Conservation (phyloP, 139 green algal genomes). For the Microglena sp. region DNA sequence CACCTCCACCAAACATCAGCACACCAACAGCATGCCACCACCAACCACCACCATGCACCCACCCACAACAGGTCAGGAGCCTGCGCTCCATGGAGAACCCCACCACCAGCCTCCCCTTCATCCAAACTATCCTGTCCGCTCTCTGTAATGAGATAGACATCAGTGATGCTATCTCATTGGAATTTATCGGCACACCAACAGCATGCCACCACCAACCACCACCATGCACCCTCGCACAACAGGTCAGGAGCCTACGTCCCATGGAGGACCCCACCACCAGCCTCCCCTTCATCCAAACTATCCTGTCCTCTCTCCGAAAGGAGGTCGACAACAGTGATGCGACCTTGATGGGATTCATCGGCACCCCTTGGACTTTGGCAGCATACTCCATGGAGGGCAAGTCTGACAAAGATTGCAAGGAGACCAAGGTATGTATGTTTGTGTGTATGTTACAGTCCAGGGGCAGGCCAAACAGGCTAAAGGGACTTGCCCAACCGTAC, state of each 20-base stretch:
- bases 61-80: conserved; percentile 7
- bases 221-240: too few relatives aligned
- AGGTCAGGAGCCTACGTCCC: conserved; percentile 8
- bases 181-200: too few relatives aligned
- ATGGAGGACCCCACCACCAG: conserved; percentile 67
- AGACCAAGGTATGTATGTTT: conserved; percentile 57
- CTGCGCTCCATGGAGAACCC: conserved; percentile 66
- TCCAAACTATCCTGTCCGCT: conserved; percentile 69
- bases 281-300: conserved; percentile 83
- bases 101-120: conserved; percentile 64
- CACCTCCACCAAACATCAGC: too few relatives aligned
- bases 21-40: too few relatives aligned
- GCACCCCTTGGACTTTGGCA: conserved; percentile 94
- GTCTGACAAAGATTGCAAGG: conserved; percentile 73
- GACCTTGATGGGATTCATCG: conserved; percentile 93
- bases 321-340: conserved; percentile 28
- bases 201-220: neutral
- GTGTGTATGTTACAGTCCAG: neutral
- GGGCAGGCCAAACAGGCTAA: neutral
- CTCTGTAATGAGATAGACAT: too few relatives aligned
- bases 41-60: too few relatives aligned
- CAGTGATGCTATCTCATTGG: too few relatives aligned
- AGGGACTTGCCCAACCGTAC: too few relatives aligned
- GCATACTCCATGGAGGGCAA: conserved; percentile 91
- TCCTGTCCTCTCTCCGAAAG: conserved; percentile 59